phyloP scores from a whole-genome alignment of 805 yeast genomes.

The Sungouiella blattae region DNA sequence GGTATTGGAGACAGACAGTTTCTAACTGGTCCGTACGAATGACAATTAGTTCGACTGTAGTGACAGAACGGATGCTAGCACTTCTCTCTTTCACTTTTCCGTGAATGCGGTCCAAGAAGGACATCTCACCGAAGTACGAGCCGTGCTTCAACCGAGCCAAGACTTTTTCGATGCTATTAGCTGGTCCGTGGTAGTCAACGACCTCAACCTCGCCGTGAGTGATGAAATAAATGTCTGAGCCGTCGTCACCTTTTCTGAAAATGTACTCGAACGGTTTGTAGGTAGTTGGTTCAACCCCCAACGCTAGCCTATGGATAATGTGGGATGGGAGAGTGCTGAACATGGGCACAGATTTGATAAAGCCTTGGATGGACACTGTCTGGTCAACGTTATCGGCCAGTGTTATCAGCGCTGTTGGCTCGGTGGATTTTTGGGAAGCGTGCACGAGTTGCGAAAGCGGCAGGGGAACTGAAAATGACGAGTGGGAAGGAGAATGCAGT shows the following conservation, averaged over 20 bases:
- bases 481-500: slow-evolving; percentile 15
- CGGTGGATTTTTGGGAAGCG: slow-evolving; percentile 6
- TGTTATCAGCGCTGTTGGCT: background rate
- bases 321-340: slow-evolving; percentile 56
- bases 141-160: slow-evolving; percentile 61
- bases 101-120: slow-evolving; percentile 51
- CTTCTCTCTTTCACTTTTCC: slow-evolving; percentile 39
- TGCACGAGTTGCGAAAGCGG: slow-evolving; percentile 13
- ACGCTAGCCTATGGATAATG: slow-evolving; percentile 60
- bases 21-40: slow-evolving; percentile 54
- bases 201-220: slow-evolving; percentile 72
- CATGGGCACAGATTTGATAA: slow-evolving; percentile 54
- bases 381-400: slow-evolving; percentile 43
- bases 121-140: slow-evolving; percentile 75
- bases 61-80: slow-evolving; percentile 62
- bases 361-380: slow-evolving; percentile 54
- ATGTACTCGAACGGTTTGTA: slow-evolving; percentile 57
- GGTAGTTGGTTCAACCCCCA: slow-evolving; percentile 55
- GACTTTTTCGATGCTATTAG: slow-evolving; percentile 30
- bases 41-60: slow-evolving; percentile 57
- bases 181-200: slow-evolving; percentile 26
- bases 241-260: slow-evolving; percentile 55
- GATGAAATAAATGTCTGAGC: slow-evolving; percentile 64
- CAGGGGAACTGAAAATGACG: slow-evolving; percentile 16
- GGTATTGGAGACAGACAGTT: slow-evolving; percentile 54